A percentile compares a stretch with the other conserved stretches of the same genome.
Evolutionary conservation across 305 asterid species (phyloP).

Genomic region (Fraxinus ornus): DNA sequence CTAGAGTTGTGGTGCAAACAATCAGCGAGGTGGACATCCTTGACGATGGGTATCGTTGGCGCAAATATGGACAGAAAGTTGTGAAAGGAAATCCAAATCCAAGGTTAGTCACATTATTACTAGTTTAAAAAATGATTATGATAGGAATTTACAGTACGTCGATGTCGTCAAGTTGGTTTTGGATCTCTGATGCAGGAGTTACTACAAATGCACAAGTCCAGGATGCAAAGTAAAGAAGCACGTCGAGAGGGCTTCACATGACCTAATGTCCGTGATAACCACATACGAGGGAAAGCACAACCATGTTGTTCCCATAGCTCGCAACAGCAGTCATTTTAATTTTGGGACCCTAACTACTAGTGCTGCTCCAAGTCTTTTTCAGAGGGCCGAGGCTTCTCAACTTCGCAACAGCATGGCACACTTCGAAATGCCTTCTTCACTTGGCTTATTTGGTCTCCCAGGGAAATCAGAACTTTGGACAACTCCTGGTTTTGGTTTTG

Average conservation of each 20-base stretch:
- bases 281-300: constrained; percentile 95
- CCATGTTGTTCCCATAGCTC: constrained; percentile 83
- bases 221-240: constrained; percentile 87
- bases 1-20: constrained; percentile 91
- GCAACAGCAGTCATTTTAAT: constrained; percentile 52
- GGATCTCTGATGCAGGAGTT: constrained; percentile 57
- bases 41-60: constrained; percentile 96
- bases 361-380: constrained; percentile 31
- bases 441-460: constrained; percentile 31
- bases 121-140: background rate
- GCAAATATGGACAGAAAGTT: constrained; percentile 91
- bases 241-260: constrained; percentile 90
- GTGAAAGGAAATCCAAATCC: constrained; percentile 98
- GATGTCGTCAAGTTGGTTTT: background rate
- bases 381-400: constrained; percentile 43
- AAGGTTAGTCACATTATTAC: constrained; percentile 44
- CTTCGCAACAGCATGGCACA: constrained; percentile 35
- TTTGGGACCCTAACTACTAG: constrained; percentile 27
- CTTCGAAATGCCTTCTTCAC: constrained; percentile 35
- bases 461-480: constrained; percentile 40
- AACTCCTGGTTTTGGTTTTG: constrained; percentile 40
- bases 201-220: constrained; percentile 89
- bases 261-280: constrained; percentile 78
- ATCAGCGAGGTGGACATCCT: constrained; percentile 91
- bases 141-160: background rate